These are phyloP conservation scores for Metarhizium sp. DNA, from an alignment of 2,329 filamentous ascomycete species.

Conservation along the genomic window DNA sequence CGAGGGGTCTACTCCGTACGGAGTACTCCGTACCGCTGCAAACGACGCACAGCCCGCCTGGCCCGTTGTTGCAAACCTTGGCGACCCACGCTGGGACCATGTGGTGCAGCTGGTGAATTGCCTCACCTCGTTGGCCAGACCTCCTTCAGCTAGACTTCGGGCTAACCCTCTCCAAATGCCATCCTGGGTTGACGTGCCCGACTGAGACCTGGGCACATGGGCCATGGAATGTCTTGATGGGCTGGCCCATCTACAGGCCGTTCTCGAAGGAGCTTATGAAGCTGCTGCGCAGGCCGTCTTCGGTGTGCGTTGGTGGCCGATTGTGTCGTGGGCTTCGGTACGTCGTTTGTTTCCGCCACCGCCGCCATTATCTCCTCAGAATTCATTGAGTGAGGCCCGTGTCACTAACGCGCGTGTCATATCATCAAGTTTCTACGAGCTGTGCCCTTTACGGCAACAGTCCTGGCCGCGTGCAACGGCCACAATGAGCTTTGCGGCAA, in stretches of 20 bases:
- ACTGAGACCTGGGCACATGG: slow-evolving; percentile 4
- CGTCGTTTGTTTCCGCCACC: not conserved
- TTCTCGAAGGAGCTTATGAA: not conserved
- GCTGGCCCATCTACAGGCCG: slow-evolving; percentile 7
- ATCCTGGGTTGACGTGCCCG: slow-evolving; percentile 1
- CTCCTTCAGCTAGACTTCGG: not conserved
- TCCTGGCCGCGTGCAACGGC: slow-evolving; percentile 44
- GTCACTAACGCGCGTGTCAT: not conserved
- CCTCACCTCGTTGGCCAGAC: not conserved
- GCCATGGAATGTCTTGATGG: slow-evolving; percentile 7
- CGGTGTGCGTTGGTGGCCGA: slow-evolving; percentile 2
- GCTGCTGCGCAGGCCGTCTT: slow-evolving; percentile 1
- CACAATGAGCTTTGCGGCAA: slow-evolving; percentile 44
- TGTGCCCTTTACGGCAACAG: slow-evolving; percentile 11
- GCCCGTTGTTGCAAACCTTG: too few species aligned
- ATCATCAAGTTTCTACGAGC: slow-evolving; percentile 10
- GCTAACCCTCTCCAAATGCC: not conserved
- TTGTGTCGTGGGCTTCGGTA: slow-evolving; percentile 3
- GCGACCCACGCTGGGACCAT: too few species aligned
- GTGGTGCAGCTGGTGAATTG: too few species aligned
- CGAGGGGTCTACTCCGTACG: too few species aligned
- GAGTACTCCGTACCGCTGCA: too few species aligned
- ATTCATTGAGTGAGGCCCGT: not conserved
- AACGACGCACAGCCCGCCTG: too few species aligned
- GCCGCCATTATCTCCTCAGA: not conserved